Conservation (phyloP, 164 flowering plant genomes). For the Brasenia schreberi region DNA sequence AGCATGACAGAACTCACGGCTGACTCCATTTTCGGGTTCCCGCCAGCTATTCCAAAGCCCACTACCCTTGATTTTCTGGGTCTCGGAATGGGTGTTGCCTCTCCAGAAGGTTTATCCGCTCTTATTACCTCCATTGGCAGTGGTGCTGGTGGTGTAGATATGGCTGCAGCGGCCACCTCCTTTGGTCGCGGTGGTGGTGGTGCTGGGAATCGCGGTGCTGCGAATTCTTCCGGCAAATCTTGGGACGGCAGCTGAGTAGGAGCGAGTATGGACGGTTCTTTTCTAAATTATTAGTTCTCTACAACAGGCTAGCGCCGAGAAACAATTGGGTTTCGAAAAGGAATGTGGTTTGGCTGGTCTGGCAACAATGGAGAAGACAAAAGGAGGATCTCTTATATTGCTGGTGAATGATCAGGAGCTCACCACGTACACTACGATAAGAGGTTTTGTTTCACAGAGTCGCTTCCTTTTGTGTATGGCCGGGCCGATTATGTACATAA, state of each 20-base stretch:
- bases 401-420: too few species aligned
- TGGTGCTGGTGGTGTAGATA: slow-evolving; percentile 23
- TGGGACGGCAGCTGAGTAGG: slow-evolving; percentile 1
- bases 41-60: slow-evolving; percentile 13
- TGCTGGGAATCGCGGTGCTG: slow-evolving; percentile 7
- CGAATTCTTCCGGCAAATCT: not conserved
- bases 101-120: slow-evolving; percentile 30
- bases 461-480: too few species aligned
- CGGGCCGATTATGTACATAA: too few species aligned
- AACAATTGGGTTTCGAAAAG: too few species aligned
- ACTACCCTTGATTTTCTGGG: slow-evolving; percentile 61
- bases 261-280: too few species aligned
- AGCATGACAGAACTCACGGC: slow-evolving; percentile 23
- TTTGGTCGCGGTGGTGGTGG: slow-evolving; percentile 18
- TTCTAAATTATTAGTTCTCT: too few species aligned
- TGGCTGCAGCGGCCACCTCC: slow-evolving; percentile 14
- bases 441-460: too few species aligned
- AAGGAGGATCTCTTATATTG: too few species aligned
- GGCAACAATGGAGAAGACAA: too few species aligned
- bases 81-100: slow-evolving; percentile 30
- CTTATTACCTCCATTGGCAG: slow-evolving; percentile 55
- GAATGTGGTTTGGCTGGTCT: too few species aligned
- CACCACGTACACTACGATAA: too few species aligned
- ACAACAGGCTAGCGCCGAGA: too few species aligned
- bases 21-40: slow-evolving; percentile 24